A percentile compares a stretch with the other conserved stretches of the same genome.
Evolutionary conservation across 441 rosid genomes (phyloP).

Genomic region (Francoa sonchifolia): DNA sequence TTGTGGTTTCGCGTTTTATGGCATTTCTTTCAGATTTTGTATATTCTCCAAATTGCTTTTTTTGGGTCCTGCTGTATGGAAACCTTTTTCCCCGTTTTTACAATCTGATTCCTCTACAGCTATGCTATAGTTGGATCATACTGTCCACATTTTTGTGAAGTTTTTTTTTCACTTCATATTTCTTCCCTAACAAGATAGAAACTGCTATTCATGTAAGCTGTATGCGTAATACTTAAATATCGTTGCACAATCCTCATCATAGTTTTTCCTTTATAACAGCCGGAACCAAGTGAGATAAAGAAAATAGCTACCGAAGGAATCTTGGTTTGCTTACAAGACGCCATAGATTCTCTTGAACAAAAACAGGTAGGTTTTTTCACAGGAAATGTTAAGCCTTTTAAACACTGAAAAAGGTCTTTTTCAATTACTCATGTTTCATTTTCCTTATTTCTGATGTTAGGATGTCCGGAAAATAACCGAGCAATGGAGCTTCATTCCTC

Average conservation of each 20-base stretch:
- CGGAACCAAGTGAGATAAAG: slow-evolving; percentile 67
- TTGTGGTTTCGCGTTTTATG: slow-evolving; percentile 6
- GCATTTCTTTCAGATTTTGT: too few species aligned
- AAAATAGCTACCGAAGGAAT: slow-evolving; percentile 82
- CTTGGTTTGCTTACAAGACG: slow-evolving; percentile 81
- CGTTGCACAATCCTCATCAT: slow-evolving; percentile 6
- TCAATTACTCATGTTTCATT: too few species aligned
- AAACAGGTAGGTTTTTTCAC: slow-evolving; percentile 41
- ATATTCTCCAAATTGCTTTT: too few species aligned
- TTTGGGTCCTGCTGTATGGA: too few species aligned
- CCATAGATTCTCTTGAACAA: slow-evolving; percentile 67
- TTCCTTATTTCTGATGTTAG: slow-evolving; percentile 22
- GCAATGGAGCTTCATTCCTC: slow-evolving; percentile 87
- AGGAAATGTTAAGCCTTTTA: too few species aligned
- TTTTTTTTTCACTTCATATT: neutral
- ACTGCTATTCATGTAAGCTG: too few species aligned
- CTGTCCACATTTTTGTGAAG: neutral
- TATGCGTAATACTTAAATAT: too few species aligned
- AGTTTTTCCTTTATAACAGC: slow-evolving; percentile 38
- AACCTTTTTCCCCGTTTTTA: neutral
- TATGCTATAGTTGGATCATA: too few species aligned
- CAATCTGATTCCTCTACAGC: neutral
- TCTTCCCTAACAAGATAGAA: too few species aligned
- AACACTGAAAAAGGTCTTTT: too few species aligned
- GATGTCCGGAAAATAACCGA: slow-evolving; percentile 37